phyloP scores from a whole-genome alignment of 768 basidiomycete genomes.

The Pulveroboletus sp. region DNA sequence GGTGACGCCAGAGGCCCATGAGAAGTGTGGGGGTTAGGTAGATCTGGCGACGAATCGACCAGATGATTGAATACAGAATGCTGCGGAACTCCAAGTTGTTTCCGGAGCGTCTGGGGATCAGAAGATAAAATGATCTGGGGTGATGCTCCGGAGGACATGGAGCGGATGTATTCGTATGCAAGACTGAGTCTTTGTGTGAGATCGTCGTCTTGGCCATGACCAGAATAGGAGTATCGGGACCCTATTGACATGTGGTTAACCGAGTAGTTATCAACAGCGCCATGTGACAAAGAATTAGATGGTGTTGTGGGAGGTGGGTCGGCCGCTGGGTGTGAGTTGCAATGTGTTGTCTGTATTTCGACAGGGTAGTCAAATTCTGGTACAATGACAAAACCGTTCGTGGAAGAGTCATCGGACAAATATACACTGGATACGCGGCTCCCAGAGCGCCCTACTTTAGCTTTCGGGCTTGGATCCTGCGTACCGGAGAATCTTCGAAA shows the following conservation, averaged over 20 bases:
- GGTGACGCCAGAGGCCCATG: background rate
- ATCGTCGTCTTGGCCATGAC: conserved; percentile 11
- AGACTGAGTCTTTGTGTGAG: conserved; percentile 18
- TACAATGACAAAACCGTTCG: conserved; percentile 15
- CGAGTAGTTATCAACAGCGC: background rate
- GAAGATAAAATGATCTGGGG: conserved; percentile 12
- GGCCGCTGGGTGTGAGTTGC: background rate
- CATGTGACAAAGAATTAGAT: background rate
- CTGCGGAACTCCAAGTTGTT: conserved; percentile 30
- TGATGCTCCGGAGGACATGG: conserved; percentile 17
- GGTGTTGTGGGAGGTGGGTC: background rate
- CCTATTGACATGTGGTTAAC: background rate
- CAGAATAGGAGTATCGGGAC: background rate
- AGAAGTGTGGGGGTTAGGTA: conserved; percentile 25
- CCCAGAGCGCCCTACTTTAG: conserved; percentile 1
- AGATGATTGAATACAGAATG: conserved; percentile 28
- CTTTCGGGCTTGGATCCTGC: conserved; percentile 3
- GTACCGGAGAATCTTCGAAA: conserved; percentile 18
- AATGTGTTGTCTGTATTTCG: background rate
- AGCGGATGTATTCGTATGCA: conserved; percentile 25
- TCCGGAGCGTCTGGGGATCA: conserved; percentile 27
- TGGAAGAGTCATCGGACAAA: conserved; percentile 14
- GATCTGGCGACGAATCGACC: conserved; percentile 9
- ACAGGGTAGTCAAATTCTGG: conserved; percentile 25
- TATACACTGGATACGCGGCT: conserved; percentile 21